Base-by-base conservation (phyloP, 768 basidiomycete genomes). In the Boletus eberwhitei region DNA sequence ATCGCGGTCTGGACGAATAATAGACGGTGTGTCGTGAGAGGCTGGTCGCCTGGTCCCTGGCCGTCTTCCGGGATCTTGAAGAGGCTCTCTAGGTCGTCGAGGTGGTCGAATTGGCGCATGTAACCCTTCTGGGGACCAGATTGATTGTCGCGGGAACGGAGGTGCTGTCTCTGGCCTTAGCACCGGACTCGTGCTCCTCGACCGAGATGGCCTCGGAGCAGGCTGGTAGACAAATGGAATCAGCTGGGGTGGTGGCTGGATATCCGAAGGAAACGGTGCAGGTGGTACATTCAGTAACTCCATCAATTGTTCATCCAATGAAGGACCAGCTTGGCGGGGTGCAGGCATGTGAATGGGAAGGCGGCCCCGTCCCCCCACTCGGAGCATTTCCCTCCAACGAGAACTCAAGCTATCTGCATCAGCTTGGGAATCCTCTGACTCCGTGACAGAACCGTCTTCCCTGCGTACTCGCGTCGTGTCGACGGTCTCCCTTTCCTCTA, bases 231-330 rank as follows among this genome's bases (percentile, higher is more conserved):
- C 67, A 51, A 88, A 79, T 0, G 81, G 82, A 0, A 79, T 73
- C 6, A 87, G 63, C 5, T 74, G 68, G 0, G 87, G 86, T 13
- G 86, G 79, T 2, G 68, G 71, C 44, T 78, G 73, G 16, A 79
- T 73, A 14, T 71, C 70, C 8, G 71, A 69, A 16, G 73, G 73
- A 6, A 75, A 68, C 1, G 74, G 67, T 21, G 72, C 69, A 16
- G 75, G 71, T 9, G 73, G 75, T 12, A 81, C 64, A n/a, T 79
- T 77, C 26, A 89, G 60, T 34, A 88, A 76, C 8, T 85, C 82
- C 53, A 83, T 79, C 5, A 89, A 67, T 50, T 82, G 79, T 47
- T 86, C 78, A 9, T 81, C 80, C 36, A 88, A 71, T 0, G 85
- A 80, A 5, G 74, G 79, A 8, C 79, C 80, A 29, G 75, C 55